Conservation (phyloP, 2,329 filamentous ascomycete genomes). For the Trichoderma polysporum region DNA sequence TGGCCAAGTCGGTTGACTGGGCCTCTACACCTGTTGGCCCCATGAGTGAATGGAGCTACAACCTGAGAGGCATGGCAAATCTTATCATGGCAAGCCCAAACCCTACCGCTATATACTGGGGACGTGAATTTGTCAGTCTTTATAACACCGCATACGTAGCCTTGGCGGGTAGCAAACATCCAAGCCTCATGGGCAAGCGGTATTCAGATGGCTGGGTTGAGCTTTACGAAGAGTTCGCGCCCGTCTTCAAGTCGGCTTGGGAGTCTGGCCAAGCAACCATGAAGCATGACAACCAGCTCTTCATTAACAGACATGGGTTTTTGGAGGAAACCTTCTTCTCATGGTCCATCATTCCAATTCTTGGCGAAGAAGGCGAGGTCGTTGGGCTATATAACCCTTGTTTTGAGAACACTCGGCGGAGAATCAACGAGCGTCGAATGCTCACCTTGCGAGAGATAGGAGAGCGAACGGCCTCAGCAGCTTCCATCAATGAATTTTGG, state of each 20-base stretch:
- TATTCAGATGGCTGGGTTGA: conserved; percentile 71
- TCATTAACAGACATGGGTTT: conserved; percentile 67
- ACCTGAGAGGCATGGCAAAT: conserved; percentile 76
- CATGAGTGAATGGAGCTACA: conserved; percentile 69
- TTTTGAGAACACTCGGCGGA: conserved; percentile 77
- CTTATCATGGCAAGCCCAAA: conserved; percentile 78
- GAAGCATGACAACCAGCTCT: conserved; percentile 79
- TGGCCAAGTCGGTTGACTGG: conserved; percentile 73
- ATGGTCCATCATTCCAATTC: conserved; percentile 76
- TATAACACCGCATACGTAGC: conserved; percentile 74
- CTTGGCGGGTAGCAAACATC: conserved; percentile 75
- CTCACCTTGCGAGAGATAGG: conserved; percentile 74
- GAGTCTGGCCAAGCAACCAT: conserved; percentile 74
- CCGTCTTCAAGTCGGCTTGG: conserved; percentile 66
- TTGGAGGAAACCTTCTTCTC: conserved; percentile 81
- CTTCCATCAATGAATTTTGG: conserved; percentile 74
- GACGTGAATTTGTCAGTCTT: conserved; percentile 63
- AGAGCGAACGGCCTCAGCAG: conserved; percentile 70
- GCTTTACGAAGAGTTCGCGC: conserved; percentile 70
- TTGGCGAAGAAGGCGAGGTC: conserved; percentile 71
- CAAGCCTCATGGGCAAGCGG: conserved; percentile 68
- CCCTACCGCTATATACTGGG: conserved; percentile 78
- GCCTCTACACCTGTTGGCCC: conserved; percentile 69
- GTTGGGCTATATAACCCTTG: conserved; percentile 77
- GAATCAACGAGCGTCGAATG: conserved; percentile 78